Base-by-base conservation (phyloP, 139 green algal species). In the Volvox africanus region DNA sequence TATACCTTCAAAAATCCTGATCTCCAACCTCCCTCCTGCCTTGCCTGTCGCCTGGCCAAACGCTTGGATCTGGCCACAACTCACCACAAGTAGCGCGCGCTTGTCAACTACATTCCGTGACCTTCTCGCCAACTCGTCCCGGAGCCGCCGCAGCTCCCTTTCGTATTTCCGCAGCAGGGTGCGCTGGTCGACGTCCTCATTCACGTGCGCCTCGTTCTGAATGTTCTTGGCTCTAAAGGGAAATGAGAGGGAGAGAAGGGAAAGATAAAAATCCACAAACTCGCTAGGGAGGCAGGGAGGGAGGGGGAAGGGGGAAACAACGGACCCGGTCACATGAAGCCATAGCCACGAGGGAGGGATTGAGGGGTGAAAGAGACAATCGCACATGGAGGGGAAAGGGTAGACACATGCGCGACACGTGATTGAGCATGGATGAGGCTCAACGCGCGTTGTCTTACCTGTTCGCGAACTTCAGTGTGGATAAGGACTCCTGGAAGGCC, bases 91-190 rank as follows among this genome's bases (percentile, higher is more conserved):
- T 87, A 99, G 93, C 65, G 96, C 92, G 19, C 97, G 94, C 92
- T 98, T 98, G 94, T 99, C 97, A 67, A 99, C 97, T 61, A 99
- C 94, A 84, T 98, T 94, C 75, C 95, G 93, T 82, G 89, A 96
- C 55, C 97, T 94, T 87, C 96, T 92, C 85, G 97, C 93, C 80
- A 99, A 94, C 96, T 99, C 98, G 13, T 94, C 95, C 1, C 97
- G 93, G 92, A 99, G 94, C 76, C 92, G 90, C 73, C 95, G 94
- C 90, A 99, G 96, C 95, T 99, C 98, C 0, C 93, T 93, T 96
- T 99, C 98, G 91, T 99, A 99, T 95, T 98, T 99, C 65, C 96
- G 93, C 88, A 99, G 94, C 94, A 99, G 94, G 44, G 98, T 98
- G 80, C 96, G 94, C 90, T 99, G 97, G 94, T 99, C 97, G 76